These are phyloP conservation scores for Chlorella sp. DNA, from an alignment of 139 green algal species.

Conservation along the genomic window DNA sequence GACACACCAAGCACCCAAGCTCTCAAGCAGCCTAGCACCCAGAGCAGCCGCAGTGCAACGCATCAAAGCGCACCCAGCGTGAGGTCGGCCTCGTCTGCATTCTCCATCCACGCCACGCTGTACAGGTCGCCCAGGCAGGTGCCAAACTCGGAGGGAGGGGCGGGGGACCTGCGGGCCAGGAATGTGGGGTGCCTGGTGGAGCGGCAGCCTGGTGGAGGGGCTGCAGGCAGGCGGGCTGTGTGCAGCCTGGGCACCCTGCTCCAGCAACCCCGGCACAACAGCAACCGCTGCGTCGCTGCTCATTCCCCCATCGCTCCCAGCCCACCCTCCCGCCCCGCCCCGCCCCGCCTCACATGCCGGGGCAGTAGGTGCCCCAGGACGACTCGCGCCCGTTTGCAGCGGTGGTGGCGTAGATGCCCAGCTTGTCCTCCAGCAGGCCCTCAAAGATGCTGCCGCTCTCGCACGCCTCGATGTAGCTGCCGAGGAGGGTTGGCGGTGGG, in stretches of 20 bases:
- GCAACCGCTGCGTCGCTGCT: too few relatives aligned
- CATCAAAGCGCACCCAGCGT: constrained; percentile 2
- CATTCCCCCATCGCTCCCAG: neutral
- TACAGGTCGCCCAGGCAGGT: constrained; percentile 98
- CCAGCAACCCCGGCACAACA: too few relatives aligned
- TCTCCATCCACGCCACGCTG: constrained; percentile 94
- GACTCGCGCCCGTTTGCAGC: constrained; percentile 89
- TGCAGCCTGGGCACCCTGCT: too few relatives aligned
- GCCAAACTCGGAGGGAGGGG: constrained; percentile 61
- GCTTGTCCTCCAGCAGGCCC: constrained; percentile 64
- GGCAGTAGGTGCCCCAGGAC: constrained; percentile 73
- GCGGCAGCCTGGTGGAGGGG: too few relatives aligned
- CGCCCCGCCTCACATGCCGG: constrained; percentile 4
- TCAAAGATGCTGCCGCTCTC: constrained; percentile 96
- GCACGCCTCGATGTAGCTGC: constrained; percentile 90
- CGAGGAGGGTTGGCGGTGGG: neutral
- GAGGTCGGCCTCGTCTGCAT: constrained; percentile 80
- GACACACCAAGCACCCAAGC: too few relatives aligned
- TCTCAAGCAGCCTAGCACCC: too few relatives aligned
- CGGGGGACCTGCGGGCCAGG: constrained; percentile 17
- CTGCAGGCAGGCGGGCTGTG: too few relatives aligned
- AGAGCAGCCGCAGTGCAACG: too few relatives aligned
- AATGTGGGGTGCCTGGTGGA: too few relatives aligned
- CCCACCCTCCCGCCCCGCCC: too few relatives aligned
- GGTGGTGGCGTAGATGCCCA: constrained; percentile 81